A percentile compares a stretch with the other conserved stretches of the same genome.
Evolutionary conservation across 345 rosid genomes (phyloP).

Genomic region (Boechera divaricarpa): DNA sequence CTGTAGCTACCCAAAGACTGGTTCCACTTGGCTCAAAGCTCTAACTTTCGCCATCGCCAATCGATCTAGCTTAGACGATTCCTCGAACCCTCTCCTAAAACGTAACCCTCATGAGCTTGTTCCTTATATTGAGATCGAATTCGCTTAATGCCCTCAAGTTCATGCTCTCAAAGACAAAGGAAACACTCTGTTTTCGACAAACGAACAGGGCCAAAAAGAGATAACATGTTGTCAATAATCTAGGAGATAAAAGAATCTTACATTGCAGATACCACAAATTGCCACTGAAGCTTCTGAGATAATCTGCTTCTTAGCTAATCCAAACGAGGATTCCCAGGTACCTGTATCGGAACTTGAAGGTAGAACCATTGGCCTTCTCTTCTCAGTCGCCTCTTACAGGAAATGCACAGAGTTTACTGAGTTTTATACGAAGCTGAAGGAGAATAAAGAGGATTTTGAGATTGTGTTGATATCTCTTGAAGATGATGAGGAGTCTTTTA

Average conservation of each 20-base stretch:
- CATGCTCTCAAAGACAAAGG: conserved; percentile 16
- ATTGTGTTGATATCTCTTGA: conserved; percentile 67
- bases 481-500: conserved; percentile 60
- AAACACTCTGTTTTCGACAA: conserved; percentile 33
- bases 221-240: too few relatives aligned
- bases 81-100: conserved; percentile 7
- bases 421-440: conserved; percentile 57
- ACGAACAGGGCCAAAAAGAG: too few relatives aligned
- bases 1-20: conserved; percentile 39
- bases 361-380: conserved; percentile 65
- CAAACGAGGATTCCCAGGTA: conserved; percentile 31
- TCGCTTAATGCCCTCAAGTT: neutral
- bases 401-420: conserved; percentile 56
- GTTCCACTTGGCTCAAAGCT: conserved; percentile 49
- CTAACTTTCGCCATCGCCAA: conserved; percentile 27
- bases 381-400: conserved; percentile 45
- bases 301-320: too few relatives aligned
- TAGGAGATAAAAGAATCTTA: too few relatives aligned
- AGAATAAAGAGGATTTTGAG: conserved; percentile 62
- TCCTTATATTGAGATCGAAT: conserved; percentile 25
- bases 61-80: neutral
- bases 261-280: too few relatives aligned
- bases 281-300: too few relatives aligned
- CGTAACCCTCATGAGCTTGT: conserved; percentile 40
- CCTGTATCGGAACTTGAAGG: conserved; percentile 72